Evolutionary conservation across 495 filamentous ascomycete genomes (phyloP).

Genomic region (Chaetomium tenue): DNA sequence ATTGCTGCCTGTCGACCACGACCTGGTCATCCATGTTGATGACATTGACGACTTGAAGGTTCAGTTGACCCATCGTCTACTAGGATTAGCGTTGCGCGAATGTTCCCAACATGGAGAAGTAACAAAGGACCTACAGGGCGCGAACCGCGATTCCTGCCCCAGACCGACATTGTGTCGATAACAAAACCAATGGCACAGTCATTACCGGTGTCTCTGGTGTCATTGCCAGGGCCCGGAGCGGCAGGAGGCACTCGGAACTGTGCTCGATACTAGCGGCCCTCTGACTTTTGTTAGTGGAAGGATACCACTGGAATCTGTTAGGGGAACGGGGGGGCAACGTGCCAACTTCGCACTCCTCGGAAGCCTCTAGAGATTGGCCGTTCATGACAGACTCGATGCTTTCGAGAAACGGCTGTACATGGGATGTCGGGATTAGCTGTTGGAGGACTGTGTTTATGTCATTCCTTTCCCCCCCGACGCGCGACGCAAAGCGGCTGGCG

Average conservation of each 20-base stretch:
- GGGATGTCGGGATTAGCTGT: slow-evolving; percentile 39
- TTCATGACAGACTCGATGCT: slow-evolving; percentile 58
- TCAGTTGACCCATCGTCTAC: slow-evolving; percentile 85
- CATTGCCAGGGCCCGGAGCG: slow-evolving; percentile 47
- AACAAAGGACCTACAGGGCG: slow-evolving; percentile 47
- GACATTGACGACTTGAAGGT: slow-evolving; percentile 69
- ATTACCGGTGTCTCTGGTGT: slow-evolving; percentile 47
- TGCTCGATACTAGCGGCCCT: slow-evolving; percentile 61
- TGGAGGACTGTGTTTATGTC: slow-evolving; percentile 59
- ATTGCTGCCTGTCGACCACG: slow-evolving; percentile 64
- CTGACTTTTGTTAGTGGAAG: slow-evolving; percentile 30
- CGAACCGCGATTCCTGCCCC: slow-evolving; percentile 65
- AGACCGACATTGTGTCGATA: slow-evolving; percentile 67
- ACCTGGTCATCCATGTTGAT: slow-evolving; percentile 71
- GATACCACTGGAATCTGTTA: background rate
- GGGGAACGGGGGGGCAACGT: slow-evolving; percentile 15
- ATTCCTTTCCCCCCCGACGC: no score
- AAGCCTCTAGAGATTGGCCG: slow-evolving; percentile 50
- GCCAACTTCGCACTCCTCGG: slow-evolving; percentile 52
- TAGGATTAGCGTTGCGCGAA: background rate
- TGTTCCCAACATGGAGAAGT: background rate
- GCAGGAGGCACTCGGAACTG: slow-evolving; percentile 59
- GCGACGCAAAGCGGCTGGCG: no score
- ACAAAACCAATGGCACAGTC: slow-evolving; percentile 67
- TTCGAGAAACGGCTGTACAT: slow-evolving; percentile 44